These are phyloP conservation scores for Mitragyna speciosa DNA, from an alignment of 257 asterid genomes.

Conservation along the genomic window DNA sequence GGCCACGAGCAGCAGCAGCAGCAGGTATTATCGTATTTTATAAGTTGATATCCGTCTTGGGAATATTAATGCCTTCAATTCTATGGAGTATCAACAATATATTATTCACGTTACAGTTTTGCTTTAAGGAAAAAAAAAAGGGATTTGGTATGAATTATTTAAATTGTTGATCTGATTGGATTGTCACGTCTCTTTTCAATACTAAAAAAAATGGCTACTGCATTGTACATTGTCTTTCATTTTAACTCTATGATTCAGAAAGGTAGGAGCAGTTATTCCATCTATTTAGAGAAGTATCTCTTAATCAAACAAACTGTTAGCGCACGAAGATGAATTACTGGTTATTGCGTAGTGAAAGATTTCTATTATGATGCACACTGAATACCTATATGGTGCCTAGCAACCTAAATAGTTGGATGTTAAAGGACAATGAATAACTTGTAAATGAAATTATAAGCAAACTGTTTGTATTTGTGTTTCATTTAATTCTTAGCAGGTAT, in stretches of 20 bases:
- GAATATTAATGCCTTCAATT: not conserved
- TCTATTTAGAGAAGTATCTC: not conserved
- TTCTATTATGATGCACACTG: too few species aligned
- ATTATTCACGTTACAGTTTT: not conserved
- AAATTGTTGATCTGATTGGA: not conserved
- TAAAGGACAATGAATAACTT: not conserved
- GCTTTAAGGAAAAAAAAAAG: not conserved
- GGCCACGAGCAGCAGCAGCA: conserved; percentile 99
- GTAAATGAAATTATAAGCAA: too few species aligned
- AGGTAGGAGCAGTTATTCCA: not conserved
- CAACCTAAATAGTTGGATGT: too few species aligned
- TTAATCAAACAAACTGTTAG: not conserved
- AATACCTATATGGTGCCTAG: not conserved
- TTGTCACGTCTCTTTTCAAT: not conserved
- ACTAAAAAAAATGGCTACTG: not conserved
- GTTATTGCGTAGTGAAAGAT: not conserved
- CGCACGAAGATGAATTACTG: not conserved
- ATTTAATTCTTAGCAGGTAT: too few species aligned
- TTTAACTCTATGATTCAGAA: not conserved
- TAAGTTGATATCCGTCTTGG: not conserved
- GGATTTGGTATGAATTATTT: not conserved
- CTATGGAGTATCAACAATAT: not conserved
- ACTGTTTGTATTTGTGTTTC: too few species aligned
- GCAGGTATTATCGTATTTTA: conserved; percentile 54
- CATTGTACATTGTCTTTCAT: not conserved